Conservation (phyloP, 352 stramenopile species). For the Globisporangium orthogonon region DNA sequence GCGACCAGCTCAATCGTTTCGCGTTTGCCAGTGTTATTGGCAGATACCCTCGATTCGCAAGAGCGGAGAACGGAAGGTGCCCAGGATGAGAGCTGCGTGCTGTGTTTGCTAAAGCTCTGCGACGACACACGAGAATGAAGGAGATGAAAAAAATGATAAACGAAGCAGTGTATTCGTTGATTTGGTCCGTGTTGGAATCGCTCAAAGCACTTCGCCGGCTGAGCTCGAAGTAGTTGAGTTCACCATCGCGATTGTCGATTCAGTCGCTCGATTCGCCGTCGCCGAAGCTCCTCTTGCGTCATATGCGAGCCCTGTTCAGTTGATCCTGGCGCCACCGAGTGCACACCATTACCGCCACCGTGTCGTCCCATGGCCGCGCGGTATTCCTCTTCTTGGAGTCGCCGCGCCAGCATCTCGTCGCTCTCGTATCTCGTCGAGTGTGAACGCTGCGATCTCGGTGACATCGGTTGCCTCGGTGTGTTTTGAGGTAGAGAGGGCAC, state of each 20-base stretch:
- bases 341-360: background rate
- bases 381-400: slow-evolving; percentile 24
- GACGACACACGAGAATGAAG: background rate
- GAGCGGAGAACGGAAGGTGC: background rate
- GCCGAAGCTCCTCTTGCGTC: slow-evolving; percentile 21
- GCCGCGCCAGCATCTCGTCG: slow-evolving; percentile 18
- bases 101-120: slow-evolving; percentile 30
- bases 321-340: no score
- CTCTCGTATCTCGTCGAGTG: background rate
- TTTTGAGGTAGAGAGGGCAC: background rate
- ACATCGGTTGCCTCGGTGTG: background rate
- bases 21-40: background rate
- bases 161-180: background rate
- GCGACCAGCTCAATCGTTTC: background rate
- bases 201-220: background rate
- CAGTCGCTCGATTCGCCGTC: slow-evolving; percentile 21
- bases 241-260: slow-evolving; percentile 1
- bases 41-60: background rate
- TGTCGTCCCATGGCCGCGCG: background rate
- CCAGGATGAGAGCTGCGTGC: slow-evolving; percentile 12
- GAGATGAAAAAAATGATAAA: background rate
- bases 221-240: background rate
- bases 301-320: background rate
- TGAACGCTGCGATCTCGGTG: background rate
- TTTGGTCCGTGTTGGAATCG: background rate